A percentile compares a stretch with the other conserved stretches of the same genome.
Conservation (phyloP, 192 early-diverging fungal species). For the Glomus cerebriforme region DNA sequence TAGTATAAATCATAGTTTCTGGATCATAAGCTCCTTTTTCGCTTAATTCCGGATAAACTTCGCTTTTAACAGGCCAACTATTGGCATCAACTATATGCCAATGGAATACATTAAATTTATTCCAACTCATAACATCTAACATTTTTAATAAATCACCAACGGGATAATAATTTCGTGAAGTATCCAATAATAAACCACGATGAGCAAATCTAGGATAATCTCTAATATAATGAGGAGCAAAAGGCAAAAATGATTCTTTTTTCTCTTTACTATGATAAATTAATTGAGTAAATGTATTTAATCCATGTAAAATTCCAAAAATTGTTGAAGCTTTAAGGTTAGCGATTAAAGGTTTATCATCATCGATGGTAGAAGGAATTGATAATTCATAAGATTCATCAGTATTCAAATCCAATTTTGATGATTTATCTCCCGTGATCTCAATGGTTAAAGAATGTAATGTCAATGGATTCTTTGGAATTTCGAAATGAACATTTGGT, state of each 20-base stretch:
- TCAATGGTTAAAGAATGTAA: constrained; percentile 44
- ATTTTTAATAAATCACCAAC: constrained; percentile 65
- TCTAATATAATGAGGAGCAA: constrained; percentile 43
- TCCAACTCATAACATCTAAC: constrained; percentile 79
- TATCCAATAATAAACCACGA: constrained; percentile 73
- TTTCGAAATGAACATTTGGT: constrained; percentile 19
- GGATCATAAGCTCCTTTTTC: constrained; percentile 67
- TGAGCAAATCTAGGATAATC: constrained; percentile 66
- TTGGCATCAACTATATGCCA: constrained; percentile 78
- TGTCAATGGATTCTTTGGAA: constrained; percentile 15
- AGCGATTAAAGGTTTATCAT: constrained; percentile 16
- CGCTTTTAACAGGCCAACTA: constrained; percentile 68
- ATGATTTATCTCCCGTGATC: constrained; percentile 36
- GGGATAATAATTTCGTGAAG: constrained; percentile 72
- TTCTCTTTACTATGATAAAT: constrained; percentile 36
- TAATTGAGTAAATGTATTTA: constrained; percentile 54
- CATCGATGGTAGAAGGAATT: constrained; percentile 38
- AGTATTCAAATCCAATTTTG: constrained; percentile 48
- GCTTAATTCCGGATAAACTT: constrained; percentile 62
- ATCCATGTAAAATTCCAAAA: constrained; percentile 50
- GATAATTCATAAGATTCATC: constrained; percentile 67
- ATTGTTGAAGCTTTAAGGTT: constrained; percentile 40
- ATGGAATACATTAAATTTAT: constrained; percentile 81
- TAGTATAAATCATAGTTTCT: constrained; percentile 67
- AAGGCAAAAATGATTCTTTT: constrained; percentile 8